Conservation (phyloP, 306 rosid genomes). For the Spatholobus suberectus region DNA sequence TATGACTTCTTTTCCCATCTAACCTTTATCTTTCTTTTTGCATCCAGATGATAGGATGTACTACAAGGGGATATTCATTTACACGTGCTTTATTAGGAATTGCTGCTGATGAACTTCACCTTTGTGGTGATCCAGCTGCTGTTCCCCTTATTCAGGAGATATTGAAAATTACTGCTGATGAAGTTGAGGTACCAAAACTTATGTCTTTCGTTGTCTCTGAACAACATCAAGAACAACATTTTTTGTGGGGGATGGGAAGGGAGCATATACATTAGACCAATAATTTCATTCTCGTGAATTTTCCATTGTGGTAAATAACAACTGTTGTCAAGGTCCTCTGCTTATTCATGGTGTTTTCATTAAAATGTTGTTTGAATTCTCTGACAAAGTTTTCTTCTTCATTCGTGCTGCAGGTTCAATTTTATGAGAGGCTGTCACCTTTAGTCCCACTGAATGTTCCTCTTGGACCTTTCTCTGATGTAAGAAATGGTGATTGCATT, state of each 20-base stretch:
- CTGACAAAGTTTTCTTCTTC: conserved; percentile 18
- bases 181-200: conserved; percentile 71
- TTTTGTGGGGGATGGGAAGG: conserved; percentile 1
- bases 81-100: conserved; percentile 93
- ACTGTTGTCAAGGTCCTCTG: conserved; percentile 24
- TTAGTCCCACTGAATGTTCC: conserved; percentile 76
- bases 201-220: neutral
- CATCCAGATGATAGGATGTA: conserved; percentile 89
- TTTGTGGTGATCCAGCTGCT: conserved; percentile 95
- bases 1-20: neutral
- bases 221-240: neutral
- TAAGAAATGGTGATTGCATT: conserved; percentile 84
- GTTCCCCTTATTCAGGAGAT: conserved; percentile 89
- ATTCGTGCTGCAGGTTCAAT: conserved; percentile 62
- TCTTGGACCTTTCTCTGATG: conserved; percentile 75
- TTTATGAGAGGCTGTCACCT: conserved; percentile 86
- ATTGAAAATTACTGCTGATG: conserved; percentile 75
- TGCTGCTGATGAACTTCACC: conserved; percentile 93
- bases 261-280: neutral
- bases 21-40: conserved; percentile 28
- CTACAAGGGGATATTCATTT: conserved; percentile 80
- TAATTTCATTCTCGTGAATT: conserved; percentile 26
- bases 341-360: conserved; percentile 30
- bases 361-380: conserved; percentile 38
- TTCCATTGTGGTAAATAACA: conserved; percentile 20